These are phyloP conservation scores for Diplodia seriata DNA, from an alignment of 2,329 filamentous ascomycete species.

Conservation along the genomic window DNA sequence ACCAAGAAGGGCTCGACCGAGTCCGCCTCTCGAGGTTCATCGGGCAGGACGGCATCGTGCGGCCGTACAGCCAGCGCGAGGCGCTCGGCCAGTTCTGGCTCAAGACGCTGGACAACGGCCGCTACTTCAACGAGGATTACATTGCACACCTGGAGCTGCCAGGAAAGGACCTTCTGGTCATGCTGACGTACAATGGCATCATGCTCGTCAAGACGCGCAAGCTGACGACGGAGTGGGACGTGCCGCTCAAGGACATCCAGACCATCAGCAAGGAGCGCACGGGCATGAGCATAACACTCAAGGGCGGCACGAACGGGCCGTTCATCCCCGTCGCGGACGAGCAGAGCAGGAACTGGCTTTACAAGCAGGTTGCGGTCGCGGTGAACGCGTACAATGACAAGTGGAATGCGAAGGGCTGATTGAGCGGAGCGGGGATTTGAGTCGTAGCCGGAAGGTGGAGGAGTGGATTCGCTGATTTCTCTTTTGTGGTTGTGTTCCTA, in stretches of 20 bases:
- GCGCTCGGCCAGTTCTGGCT: constrained; percentile 98
- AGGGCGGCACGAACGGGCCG: constrained; percentile 90
- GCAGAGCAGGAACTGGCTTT: constrained; percentile 71
- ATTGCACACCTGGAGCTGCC: constrained; percentile 95
- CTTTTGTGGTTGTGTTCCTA: background rate
- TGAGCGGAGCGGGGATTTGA: background rate
- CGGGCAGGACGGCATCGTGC: constrained; percentile 88
- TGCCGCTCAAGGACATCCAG: constrained; percentile 92
- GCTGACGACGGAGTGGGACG: constrained; percentile 92
- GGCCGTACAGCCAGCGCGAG: constrained; percentile 92
- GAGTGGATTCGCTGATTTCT: background rate
- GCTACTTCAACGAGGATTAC: constrained; percentile 97
- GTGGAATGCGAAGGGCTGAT: constrained; percentile 66
- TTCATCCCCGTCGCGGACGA: constrained; percentile 96
- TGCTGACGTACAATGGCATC: constrained; percentile 69
- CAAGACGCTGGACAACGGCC: constrained; percentile 96
- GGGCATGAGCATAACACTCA: constrained; percentile 84
- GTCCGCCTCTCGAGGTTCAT: constrained; percentile 94
- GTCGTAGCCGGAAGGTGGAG: background rate
- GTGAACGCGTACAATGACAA: constrained; percentile 73
- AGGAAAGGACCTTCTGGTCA: constrained; percentile 84
- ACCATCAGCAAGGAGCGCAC: constrained; percentile 97
- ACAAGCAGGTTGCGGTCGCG: constrained; percentile 69
- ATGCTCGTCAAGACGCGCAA: constrained; percentile 88
- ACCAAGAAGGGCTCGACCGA: constrained; percentile 90